Evolutionary conservation across 805 yeast species (phyloP), one percentile per base, ranked within the genome.

Genomic region (Vanderwaltozyma yarrowii): DNA sequence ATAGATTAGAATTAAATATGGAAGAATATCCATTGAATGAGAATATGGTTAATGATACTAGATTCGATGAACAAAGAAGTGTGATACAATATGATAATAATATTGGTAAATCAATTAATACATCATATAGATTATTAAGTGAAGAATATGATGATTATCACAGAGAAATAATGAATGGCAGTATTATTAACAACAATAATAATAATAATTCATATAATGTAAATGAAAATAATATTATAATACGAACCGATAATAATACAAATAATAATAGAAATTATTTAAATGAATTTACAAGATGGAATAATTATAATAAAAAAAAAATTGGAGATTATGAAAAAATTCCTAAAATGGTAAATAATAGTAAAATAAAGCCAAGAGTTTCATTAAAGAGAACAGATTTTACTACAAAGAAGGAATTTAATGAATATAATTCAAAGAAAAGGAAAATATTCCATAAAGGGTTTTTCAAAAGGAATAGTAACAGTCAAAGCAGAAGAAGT

Each of bases 391-490:
- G 57, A 24, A 48, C 41, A 13, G 57, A 54, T 40, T 53, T 49
- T 27, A 50, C 58, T 6, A 49, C 38, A 21, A 41, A 32, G 11
- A 33, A 36, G n/a, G 59, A 54, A 38, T 24, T 41, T 13, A 36
- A 40, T 13, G 35, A 39, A 18, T 45, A 31, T 33, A 43, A 44
- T 23, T 35, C 39, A 13, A 36, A 42, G 14, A 44, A 39, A 9
- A 41, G 40, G 19, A 50, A 49, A 29, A 43, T 56, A 25, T 56
- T 56, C 28, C 60, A 56, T 33, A 49, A 43, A 25, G 60, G 60
- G 6, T 56, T 56, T 33, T 47, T 49, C 30, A 43, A 32, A 14
- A 44, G n/a, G 51, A 33, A 31, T 26, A 10, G 14, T 40, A 15
- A 37, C 20, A 28, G 33, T 18, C n/a, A 32, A 41, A 24, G 32